phyloP scores from a whole-genome alignment of 148 eudicot genomes.

The Camellia lanceoleosa region DNA sequence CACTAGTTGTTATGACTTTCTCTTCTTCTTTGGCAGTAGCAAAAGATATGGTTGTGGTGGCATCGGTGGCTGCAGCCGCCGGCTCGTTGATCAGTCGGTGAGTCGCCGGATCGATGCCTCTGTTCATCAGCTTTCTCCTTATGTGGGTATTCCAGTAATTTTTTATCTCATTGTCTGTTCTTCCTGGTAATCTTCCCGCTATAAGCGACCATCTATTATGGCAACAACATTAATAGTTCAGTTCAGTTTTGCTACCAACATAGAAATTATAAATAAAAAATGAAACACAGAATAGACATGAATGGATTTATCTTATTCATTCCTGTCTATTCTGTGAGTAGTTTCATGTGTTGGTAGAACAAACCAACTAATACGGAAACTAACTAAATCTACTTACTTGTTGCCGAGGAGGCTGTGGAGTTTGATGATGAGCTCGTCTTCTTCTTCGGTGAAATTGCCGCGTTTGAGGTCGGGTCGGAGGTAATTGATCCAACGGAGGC shows the following conservation, averaged over 20 bases:
- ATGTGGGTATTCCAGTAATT: slow-evolving; percentile 99
- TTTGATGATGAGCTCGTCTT: slow-evolving; percentile 92
- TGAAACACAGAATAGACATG: neutral
- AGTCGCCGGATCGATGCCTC: slow-evolving; percentile 88
- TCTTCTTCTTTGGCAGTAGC: slow-evolving; percentile 21
- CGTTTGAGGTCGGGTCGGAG: slow-evolving; percentile 85
- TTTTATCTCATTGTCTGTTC: slow-evolving; percentile 92
- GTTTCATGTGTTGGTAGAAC: too few relatives aligned
- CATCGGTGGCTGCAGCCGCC: neutral
- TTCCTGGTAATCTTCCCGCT: slow-evolving; percentile 89
- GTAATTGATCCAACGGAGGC: slow-evolving; percentile 94
- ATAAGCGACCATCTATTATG: slow-evolving; percentile 80
- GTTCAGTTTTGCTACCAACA: too few relatives aligned
- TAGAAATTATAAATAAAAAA: neutral
- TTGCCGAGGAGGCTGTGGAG: slow-evolving; percentile 93
- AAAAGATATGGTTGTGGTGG: slow-evolving; percentile 52
- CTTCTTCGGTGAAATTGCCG: slow-evolving; percentile 82
- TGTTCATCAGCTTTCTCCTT: slow-evolving; percentile 72
- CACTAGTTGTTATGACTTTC: neutral
- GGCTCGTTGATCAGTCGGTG: slow-evolving; percentile 61
- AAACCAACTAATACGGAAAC: too few relatives aligned
- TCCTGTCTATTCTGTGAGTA: too few relatives aligned
- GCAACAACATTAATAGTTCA: too few relatives aligned
- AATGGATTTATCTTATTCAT: too few relatives aligned
- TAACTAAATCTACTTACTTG: slow-evolving; percentile 49